Evolutionary conservation across 345 rosid genomes (phyloP).

Genomic region (Euphorbia lathyris): DNA sequence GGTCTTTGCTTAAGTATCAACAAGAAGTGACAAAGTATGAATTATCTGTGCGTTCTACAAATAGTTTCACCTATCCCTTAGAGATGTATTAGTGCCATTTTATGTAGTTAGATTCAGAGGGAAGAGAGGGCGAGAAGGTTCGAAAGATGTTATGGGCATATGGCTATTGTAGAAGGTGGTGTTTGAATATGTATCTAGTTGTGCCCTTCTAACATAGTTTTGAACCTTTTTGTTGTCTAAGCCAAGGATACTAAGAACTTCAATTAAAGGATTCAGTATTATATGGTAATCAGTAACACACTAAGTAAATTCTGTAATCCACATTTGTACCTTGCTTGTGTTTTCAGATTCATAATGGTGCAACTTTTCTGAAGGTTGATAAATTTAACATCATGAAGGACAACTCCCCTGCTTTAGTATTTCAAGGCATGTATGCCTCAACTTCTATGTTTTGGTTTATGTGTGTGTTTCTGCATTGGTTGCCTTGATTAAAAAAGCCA

Average conservation of each 20-base stretch:
- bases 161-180: background rate
- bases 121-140: background rate
- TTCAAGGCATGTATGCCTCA: slow-evolving; percentile 48
- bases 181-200: background rate
- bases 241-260: background rate
- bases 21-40: background rate
- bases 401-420: slow-evolving; percentile 75
- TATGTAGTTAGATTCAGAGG: background rate
- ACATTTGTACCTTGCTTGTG: slow-evolving; percentile 12
- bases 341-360: slow-evolving; percentile 72
- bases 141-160: background rate
- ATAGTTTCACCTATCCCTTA: background rate
- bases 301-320: background rate
- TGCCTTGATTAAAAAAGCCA: slow-evolving; percentile 6
- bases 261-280: background rate
- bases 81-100: background rate
- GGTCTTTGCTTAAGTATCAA: background rate
- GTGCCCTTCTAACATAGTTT: background rate
- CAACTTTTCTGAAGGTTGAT: slow-evolving; percentile 84
- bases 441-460: slow-evolving; percentile 1
- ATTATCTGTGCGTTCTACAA: background rate
- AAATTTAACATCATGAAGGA: slow-evolving; percentile 66
- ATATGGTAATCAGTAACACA: background rate
- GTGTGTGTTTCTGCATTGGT: slow-evolving; percentile 7
- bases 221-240: background rate